phyloP scores from a whole-genome alignment of 306 rosid genomes.

The Pyrus communis region DNA sequence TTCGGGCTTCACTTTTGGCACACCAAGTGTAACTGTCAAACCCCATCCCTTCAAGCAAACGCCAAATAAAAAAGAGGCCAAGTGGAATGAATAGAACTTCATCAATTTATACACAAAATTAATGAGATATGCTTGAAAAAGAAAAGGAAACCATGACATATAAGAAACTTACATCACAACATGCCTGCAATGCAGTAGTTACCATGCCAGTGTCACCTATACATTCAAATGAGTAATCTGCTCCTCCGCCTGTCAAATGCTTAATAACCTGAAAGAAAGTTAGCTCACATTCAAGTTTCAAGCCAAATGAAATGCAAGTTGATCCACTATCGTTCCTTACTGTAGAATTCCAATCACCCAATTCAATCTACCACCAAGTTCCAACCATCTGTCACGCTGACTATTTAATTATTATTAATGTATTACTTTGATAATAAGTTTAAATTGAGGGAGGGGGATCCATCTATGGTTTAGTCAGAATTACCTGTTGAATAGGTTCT shows the following conservation, averaged over 20 bases:
- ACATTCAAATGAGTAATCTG: constrained; percentile 91
- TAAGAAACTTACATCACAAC: constrained; percentile 65
- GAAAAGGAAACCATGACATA: background rate
- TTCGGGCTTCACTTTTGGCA: constrained; percentile 78
- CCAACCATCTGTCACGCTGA: background rate
- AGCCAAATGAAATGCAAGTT: background rate
- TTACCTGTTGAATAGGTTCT: constrained; percentile 74
- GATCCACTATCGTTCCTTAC: background rate
- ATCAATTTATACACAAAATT: background rate
- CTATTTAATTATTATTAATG: background rate
- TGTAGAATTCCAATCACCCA: background rate
- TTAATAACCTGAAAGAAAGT: constrained; percentile 59
- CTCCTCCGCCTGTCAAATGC: constrained; percentile 79
- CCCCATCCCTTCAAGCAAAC: constrained; percentile 76
- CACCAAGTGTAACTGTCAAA: constrained; percentile 85
- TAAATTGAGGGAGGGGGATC: background rate
- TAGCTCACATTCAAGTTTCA: constrained; percentile 4
- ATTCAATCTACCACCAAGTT: background rate
- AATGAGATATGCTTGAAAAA: background rate
- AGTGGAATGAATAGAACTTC: constrained; percentile 3
- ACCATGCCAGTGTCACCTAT: constrained; percentile 86
- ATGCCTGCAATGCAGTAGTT: constrained; percentile 83
- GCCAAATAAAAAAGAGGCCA: constrained; percentile 3
- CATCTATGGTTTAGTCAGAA: background rate
- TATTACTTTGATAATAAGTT: background rate